phyloP scores from a whole-genome alignment of 441 rosid species.

The Adansonia madagascariensis region DNA sequence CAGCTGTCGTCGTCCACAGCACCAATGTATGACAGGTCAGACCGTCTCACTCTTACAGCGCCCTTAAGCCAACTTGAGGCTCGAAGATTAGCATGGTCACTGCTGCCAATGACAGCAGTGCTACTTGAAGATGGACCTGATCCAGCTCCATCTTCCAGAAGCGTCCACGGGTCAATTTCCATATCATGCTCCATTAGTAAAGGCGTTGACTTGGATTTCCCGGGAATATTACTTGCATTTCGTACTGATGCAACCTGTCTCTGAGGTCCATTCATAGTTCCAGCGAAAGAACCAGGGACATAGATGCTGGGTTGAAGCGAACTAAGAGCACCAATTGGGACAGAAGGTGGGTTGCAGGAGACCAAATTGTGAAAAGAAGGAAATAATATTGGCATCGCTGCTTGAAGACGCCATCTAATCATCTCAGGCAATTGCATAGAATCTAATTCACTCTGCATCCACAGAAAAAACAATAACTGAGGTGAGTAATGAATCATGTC shows the following conservation, averaged over 20 bases:
- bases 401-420: constrained; percentile 91
- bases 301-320: constrained; percentile 62
- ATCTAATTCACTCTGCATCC: constrained; percentile 83
- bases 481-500: neutral
- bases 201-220: constrained; percentile 55
- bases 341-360: constrained; percentile 79
- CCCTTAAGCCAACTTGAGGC: constrained; percentile 95
- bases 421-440: constrained; percentile 93
- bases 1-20: constrained; percentile 95
- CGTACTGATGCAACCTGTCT: constrained; percentile 51
- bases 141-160: constrained; percentile 91
- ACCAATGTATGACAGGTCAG: constrained; percentile 86
- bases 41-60: constrained; percentile 81
- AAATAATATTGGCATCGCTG: constrained; percentile 82
- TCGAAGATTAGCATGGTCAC: constrained; percentile 77
- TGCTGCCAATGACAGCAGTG: constrained; percentile 50
- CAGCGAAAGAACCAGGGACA: constrained; percentile 43
- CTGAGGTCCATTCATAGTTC: constrained; percentile 42
- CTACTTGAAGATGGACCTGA: constrained; percentile 65
- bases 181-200: constrained; percentile 59
- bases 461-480: constrained; percentile 10
- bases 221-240: constrained; percentile 39
- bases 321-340: constrained; percentile 60
- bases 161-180: constrained; percentile 94
- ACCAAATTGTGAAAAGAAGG: constrained; percentile 62